Base-by-base conservation (phyloP, 2,329 filamentous ascomycete genomes). In the Clarireedia monteithiana region DNA sequence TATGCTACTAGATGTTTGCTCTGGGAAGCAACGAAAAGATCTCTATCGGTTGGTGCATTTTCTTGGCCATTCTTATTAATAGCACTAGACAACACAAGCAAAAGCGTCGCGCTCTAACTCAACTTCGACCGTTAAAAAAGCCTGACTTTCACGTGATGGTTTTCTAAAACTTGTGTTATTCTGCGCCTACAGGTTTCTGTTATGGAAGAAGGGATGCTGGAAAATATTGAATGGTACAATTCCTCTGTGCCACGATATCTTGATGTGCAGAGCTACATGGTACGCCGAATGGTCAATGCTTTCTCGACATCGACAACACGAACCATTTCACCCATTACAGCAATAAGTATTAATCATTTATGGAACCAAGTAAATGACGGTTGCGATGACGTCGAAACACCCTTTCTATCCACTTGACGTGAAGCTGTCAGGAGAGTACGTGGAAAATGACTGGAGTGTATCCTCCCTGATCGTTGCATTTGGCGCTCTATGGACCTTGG, bases 401-500 rank as follows among this genome's bases (percentile, higher is more conserved):
- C 66, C 66, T 2, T 68, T 63, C 40, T 66, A 61, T 40, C 66
- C 66, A 6, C 34, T 58, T 38, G 59, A 53, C 14, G 47, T 66
- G 9, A 20, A 49, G 3, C 62, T 68, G 26, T 62, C 65, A 2
- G 62, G 62, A n/a, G 56, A 27, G 12, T 68, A 59, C 49, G 50
- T 62, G 34, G 48, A 58, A 2, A 67, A 67, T 55, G 39, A 52
- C 10, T 62, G 61, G 54, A 57, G 50, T 7, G 59, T 64, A 3
- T 17, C 55, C 2, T 55, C 50, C 4, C 64, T 68, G 10, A 58
- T 67, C 23, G 14, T 55, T 7, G 54, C 53, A n/a, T 68, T 68
- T 46, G 59, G 30, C 14, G 55, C 59, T 10, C 59, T 59, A 26
- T 62, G 62, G 50, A 39, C 57, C 6, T 30, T 63, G 4, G 38